These are phyloP conservation scores for Wickerhamomyces queroliae DNA, from an alignment of 805 yeast species.

Conservation along the genomic window DNA sequence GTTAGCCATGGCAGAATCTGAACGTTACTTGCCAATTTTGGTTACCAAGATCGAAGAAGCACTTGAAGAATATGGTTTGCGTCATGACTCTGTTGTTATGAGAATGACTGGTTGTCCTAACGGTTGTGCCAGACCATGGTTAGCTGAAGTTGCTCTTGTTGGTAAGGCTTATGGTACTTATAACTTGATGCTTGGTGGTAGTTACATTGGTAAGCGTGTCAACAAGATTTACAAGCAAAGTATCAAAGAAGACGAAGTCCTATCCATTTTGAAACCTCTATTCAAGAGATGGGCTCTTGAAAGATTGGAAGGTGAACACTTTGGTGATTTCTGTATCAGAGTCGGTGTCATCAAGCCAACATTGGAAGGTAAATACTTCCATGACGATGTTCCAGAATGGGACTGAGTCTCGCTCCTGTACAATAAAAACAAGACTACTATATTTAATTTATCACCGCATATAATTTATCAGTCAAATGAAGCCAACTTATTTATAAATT, in stretches of 20 bases:
- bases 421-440: too few relatives aligned
- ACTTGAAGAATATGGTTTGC: slow-evolving; percentile 85
- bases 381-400: slow-evolving; percentile 86
- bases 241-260: slow-evolving; percentile 83
- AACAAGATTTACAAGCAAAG: slow-evolving; percentile 87
- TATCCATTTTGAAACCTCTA: slow-evolving; percentile 71
- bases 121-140: slow-evolving; percentile 98
- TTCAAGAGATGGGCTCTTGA: slow-evolving; percentile 94
- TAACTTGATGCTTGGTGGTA: slow-evolving; percentile 93
- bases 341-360: slow-evolving; percentile 86
- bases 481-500: too few relatives aligned
- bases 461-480: too few relatives aligned
- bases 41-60: slow-evolving; percentile 79
- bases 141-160: slow-evolving; percentile 91
- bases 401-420: too few relatives aligned
- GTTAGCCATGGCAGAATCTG: slow-evolving; percentile 97
- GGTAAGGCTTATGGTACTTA: slow-evolving; percentile 95
- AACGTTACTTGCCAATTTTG: slow-evolving; percentile 77
- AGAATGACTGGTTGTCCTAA: slow-evolving; percentile 99
- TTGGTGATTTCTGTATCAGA: slow-evolving; percentile 90
- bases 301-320: slow-evolving; percentile 86
- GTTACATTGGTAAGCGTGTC: slow-evolving; percentile 86
- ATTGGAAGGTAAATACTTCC: slow-evolving; percentile 87
- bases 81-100: slow-evolving; percentile 93
- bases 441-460: not conserved